These are phyloP conservation scores for Knoxdaviesia capensis DNA, from an alignment of 2,329 filamentous ascomycete genomes.

Conservation along the genomic window DNA sequence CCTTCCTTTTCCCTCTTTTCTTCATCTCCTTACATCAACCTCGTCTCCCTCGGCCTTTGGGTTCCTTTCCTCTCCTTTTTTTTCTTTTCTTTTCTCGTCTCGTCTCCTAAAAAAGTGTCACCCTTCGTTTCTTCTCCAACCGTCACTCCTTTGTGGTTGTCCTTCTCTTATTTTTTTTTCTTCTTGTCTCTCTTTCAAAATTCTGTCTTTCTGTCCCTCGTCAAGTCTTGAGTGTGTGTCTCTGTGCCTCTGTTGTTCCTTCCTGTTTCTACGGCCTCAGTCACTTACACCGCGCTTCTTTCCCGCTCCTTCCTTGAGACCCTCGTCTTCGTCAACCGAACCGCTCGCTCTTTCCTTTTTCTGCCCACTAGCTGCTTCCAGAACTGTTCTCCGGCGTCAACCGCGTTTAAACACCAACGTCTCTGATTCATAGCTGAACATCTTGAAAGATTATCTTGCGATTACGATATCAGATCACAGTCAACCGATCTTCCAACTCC, in stretches of 20 bases:
- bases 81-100: constrained; percentile 1
- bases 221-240: background rate
- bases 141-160: background rate
- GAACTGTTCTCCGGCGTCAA: background rate
- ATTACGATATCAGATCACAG: background rate
- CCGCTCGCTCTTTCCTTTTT: background rate
- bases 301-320: no score
- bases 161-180: background rate
- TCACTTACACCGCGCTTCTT: no score
- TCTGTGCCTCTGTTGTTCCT: no score
- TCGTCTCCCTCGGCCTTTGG: background rate
- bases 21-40: background rate
- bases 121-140: constrained; percentile 1
- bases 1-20: background rate
- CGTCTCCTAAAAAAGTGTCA: background rate
- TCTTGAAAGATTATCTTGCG: background rate
- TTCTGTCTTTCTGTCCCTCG: background rate
- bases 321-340: background rate
- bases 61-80: constrained; percentile 1
- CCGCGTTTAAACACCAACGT: background rate
- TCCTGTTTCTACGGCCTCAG: no score
- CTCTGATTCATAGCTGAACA: background rate
- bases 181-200: background rate
- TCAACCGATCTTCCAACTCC: background rate
- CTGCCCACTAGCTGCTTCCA: background rate